A percentile compares a stretch with the other conserved stretches of the same genome.
These are phyloP conservation scores for Globisporangium camurandrum DNA, from an alignment of 352 stramenopile genomes.

Conservation along the genomic window DNA sequence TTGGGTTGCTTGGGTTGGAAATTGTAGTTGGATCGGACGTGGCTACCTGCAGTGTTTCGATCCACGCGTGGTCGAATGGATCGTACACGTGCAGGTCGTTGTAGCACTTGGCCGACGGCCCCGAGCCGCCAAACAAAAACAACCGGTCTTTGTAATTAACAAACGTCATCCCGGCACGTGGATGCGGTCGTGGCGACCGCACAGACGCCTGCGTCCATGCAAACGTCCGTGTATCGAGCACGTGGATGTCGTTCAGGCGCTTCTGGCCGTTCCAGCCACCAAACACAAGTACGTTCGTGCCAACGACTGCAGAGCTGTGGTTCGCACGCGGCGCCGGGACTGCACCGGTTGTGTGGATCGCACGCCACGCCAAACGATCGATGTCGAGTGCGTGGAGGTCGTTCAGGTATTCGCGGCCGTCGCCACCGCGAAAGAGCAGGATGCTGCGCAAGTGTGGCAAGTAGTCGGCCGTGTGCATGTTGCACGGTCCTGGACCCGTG, in stretches of 20 bases:
- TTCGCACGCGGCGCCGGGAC: slow-evolving; percentile 89
- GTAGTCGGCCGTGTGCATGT: slow-evolving; percentile 97
- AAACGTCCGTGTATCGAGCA: slow-evolving; percentile 87
- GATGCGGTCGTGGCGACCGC: slow-evolving; percentile 72
- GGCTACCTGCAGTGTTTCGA: slow-evolving; percentile 15
- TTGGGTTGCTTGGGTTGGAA: slow-evolving; percentile 4
- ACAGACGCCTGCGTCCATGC: slow-evolving; percentile 81
- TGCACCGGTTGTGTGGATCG: slow-evolving; percentile 63
- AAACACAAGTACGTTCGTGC: slow-evolving; percentile 90
- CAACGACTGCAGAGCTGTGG: slow-evolving; percentile 90
- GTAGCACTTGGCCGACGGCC: slow-evolving; percentile 91
- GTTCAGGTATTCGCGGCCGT: slow-evolving; percentile 94
- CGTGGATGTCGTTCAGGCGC: slow-evolving; percentile 94
- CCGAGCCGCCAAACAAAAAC: slow-evolving; percentile 93
- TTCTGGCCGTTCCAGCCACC: slow-evolving; percentile 92
- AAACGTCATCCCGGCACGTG: slow-evolving; percentile 93
- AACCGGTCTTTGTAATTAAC: slow-evolving; percentile 86
- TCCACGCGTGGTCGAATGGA: slow-evolving; percentile 10
- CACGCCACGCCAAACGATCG: slow-evolving; percentile 83
- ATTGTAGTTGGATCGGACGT: no score
- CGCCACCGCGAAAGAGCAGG: slow-evolving; percentile 92
- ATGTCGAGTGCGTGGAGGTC: slow-evolving; percentile 92
- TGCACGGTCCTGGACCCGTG: slow-evolving; percentile 85
- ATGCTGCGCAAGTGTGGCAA: slow-evolving; percentile 75
- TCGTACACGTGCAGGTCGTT: slow-evolving; percentile 84